Evolutionary conservation across 2,329 filamentous ascomycete genomes (phyloP).

Genomic region (Salinomyces thailandicus): DNA sequence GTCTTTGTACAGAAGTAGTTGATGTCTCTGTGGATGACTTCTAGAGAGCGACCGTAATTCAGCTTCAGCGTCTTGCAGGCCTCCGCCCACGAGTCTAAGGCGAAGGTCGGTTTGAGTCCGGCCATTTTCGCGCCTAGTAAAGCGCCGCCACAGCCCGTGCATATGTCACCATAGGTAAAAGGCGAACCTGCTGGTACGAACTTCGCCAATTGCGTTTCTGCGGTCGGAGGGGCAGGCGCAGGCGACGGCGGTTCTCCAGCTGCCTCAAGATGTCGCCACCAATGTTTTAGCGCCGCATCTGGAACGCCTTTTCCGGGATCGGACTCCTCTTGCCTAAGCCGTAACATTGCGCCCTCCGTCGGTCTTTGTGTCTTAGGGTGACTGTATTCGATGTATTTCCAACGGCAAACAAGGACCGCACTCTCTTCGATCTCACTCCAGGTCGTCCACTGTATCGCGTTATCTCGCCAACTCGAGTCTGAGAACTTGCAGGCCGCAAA

Average conservation of each 20-base stretch:
- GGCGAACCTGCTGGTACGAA: too few species aligned
- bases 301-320: conserved; percentile 3
- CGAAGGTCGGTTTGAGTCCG: conserved; percentile 41
- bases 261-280: conserved; percentile 25
- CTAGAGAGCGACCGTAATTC: too few species aligned
- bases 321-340: conserved; percentile 4
- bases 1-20: too few species aligned
- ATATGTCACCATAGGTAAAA: conserved; percentile 64
- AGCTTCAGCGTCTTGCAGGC: conserved; percentile 48
- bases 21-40: too few species aligned
- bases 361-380: conserved; percentile 8
- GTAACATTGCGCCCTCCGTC: background rate
- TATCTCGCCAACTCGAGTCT: conserved; percentile 4
- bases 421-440: conserved; percentile 9
- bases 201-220: background rate
- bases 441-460: conserved; percentile 10
- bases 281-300: background rate
- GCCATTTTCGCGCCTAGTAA: conserved; percentile 52
- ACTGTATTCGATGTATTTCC: conserved; percentile 32
- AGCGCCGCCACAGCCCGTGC: conserved; percentile 62
- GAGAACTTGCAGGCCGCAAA: conserved; percentile 1
- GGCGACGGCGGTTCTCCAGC: background rate
- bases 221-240: background rate
- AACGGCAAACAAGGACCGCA: conserved; percentile 43
- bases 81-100: conserved; percentile 50